phyloP scores from a whole-genome alignment of 2,329 filamentous ascomycete species.

The Hypomyces perniciosus region DNA sequence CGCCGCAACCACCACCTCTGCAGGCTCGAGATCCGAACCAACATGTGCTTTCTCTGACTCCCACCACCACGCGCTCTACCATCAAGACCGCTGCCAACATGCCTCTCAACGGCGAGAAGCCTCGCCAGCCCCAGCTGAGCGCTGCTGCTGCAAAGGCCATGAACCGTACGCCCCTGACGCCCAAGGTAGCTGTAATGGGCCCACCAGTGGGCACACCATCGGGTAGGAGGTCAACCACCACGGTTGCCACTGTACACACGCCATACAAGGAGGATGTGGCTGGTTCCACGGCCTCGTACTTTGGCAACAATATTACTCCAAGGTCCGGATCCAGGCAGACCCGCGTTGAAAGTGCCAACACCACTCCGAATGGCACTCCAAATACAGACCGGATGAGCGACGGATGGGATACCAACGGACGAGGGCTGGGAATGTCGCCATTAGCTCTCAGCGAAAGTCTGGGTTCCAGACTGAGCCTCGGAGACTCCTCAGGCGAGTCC shows the following conservation, averaged over 20 bases:
- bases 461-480: slow-evolving; percentile 15
- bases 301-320: slow-evolving; percentile 68
- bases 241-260: slow-evolving; percentile 16
- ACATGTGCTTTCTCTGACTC: slow-evolving; percentile 19
- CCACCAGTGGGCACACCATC: slow-evolving; percentile 38
- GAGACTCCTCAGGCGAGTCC: slow-evolving; percentile 22
- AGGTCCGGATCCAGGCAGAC: slow-evolving; percentile 68
- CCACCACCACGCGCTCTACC: slow-evolving; percentile 15
- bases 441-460: slow-evolving; percentile 16
- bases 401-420: slow-evolving; percentile 34
- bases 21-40: slow-evolving; percentile 21
- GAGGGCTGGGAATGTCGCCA: slow-evolving; percentile 28
- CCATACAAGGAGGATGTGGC: slow-evolving; percentile 42
- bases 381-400: slow-evolving; percentile 38
- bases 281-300: slow-evolving; percentile 48
- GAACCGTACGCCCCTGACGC: slow-evolving; percentile 45
- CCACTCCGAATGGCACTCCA: slow-evolving; percentile 60
- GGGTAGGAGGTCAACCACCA: slow-evolving; percentile 27
- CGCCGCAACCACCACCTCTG: slow-evolving; percentile 9
- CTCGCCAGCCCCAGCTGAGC: slow-evolving; percentile 63
- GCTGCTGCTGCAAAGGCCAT: slow-evolving; percentile 52
- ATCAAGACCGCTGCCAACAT: slow-evolving; percentile 26
- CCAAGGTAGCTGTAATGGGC: slow-evolving; percentile 47
- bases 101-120: slow-evolving; percentile 46
- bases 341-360: slow-evolving; percentile 61